Base-by-base conservation (phyloP, 371 early-diverging fungal species). In the Mucor ambiguus region DNA sequence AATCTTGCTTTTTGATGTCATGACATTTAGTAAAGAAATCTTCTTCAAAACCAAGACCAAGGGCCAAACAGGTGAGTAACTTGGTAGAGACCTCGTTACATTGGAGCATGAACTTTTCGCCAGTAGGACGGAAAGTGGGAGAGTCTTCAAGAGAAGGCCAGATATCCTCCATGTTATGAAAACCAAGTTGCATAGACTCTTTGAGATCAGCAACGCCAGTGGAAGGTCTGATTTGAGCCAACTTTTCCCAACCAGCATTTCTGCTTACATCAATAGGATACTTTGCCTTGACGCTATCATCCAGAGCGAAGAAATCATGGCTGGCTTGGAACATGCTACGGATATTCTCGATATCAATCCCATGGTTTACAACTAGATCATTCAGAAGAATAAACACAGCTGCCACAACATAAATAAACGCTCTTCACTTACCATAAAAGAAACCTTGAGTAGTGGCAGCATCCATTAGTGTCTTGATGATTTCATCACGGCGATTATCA, bases 131-230 rank as follows among this genome's bases (percentile, higher is more conserved):
- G 48, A 77, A 77, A 22, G 35, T 63, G 22, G 77, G 72, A 26
- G 72, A 69, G 58, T 77, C 77, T 59, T 77, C 58, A 10, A 68
- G 35, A 33, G 69, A 43, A 3, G 77, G 77, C 77, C 77, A 77
- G 12, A 77, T 35, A 43, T 71, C 77, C 28, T 71, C 68, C 54
- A 74, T 74, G 14, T 69, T 60, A 44, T 77, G 77, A 24, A 74
- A 77, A 11, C 72, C 69, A 33, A 77, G 54, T 22, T 77, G 77
- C 30, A 71, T 69, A 9, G 77, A 77, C 58, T 77, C 77, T 58
- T 77, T 77, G 18, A 77, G 60, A 46, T 77, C 77, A 14, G 74
- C 72, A 29, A 77, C 71, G 41, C 77, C 77, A 12, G 77, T 77
- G 2, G 71, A 71, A 16, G 77, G 77, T 6, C 77, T 68, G 29